Evolutionary conservation across 768 basidiomycete species (phyloP), one percentile per base, ranked within the genome.

Genomic region (Tricholoma saponaceum): DNA sequence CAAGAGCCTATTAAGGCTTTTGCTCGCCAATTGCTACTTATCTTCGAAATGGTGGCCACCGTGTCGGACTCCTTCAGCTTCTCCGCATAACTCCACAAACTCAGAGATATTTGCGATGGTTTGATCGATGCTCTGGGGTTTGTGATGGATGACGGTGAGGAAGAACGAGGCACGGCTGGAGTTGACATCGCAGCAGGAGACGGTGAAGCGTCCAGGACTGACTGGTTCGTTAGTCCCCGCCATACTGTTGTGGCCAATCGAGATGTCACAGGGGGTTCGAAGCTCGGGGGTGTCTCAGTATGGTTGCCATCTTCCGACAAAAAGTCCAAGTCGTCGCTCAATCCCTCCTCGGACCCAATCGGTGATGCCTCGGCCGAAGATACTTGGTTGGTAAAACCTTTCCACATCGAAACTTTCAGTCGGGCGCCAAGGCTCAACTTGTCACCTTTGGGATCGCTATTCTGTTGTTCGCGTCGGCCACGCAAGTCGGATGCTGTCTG

Each of bases 161-260:
- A 59, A 56, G 71, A 66, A 61, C 64, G 26, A 57, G 65, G 25
- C 16, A 53, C 28, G 2, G 59, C 52, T 9, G 77, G 72, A 14
- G 72, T 70, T 5, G 65, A 56, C 12, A 77, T 71, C n/a, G 70
- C 69, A 6, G 66, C 44, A 4, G 77, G 72, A 41, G 78, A 71
- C n/a, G 74, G 69, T 16, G 85, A 79, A 9, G 73, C 72, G n/a
- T 87, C 87, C 87, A 87, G 87, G 2, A 86, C 82, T 57, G 79
- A 80, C 67, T 86, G 85, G 63, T 89, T 90, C 3, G 87, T 89
- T 62, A 90, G 83, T 3, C 89, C 89, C 66, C 80, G 79, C 89
- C 88, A 90, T 20, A 90, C 79, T n/a, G 81, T 83, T 56, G 72
- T 82, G 8, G 86, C 82, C 13, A 89, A 66, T 32, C 81, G 76